Evolutionary conservation across 768 basidiomycete species (phyloP), one percentile per base, ranked within the genome.

Genomic region (Psilocybe tampanensis): DNA sequence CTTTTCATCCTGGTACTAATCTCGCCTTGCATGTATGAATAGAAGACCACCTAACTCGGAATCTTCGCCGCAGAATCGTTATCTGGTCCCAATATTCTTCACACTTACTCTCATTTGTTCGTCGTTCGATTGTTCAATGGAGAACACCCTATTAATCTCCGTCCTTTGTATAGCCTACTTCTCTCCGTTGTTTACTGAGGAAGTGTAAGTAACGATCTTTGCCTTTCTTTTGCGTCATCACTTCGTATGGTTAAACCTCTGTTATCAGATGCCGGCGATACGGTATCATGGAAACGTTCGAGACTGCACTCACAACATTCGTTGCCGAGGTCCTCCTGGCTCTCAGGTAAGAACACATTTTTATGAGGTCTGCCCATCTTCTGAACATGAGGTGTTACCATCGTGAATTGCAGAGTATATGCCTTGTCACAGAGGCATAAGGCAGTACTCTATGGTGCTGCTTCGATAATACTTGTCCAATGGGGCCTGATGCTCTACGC

Each of bases 241-340:
- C 29, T 29, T n/a, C n/a, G 29, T 9, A 29, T 9, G 29, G 29
- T 7, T 19, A 4, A 29, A 11, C 19, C 29, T 29, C 32, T 33
- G 6, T 6, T 12, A 33, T 17, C 24, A 57, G 56, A 3, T 57
- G 56, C 33, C 29, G 29, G 15, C 19, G 41, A 24, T 57, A 57
- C 24, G 56, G 56, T 15, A 51, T 57, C 12, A 57, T 57, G 49
- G 56, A 57, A 52, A 57, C 49, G 0, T 45, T 57, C 8, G 56
- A 57, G 42, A 57, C 56, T 2, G 44, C 51, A 48, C 15, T 57
- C 15, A 57, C 56, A 12, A 57, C 56, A 5, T 57, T 44, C 17
- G 21, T 57, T 8, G 56, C 56, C 6, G 56, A 57, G 22, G 12
- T 34, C 1, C 44, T 57, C 19, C 48, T 57, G 2, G 39, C 56